Conservation (phyloP, 2,329 filamentous ascomycete species). For the Sodiomyces alkalinus region DNA sequence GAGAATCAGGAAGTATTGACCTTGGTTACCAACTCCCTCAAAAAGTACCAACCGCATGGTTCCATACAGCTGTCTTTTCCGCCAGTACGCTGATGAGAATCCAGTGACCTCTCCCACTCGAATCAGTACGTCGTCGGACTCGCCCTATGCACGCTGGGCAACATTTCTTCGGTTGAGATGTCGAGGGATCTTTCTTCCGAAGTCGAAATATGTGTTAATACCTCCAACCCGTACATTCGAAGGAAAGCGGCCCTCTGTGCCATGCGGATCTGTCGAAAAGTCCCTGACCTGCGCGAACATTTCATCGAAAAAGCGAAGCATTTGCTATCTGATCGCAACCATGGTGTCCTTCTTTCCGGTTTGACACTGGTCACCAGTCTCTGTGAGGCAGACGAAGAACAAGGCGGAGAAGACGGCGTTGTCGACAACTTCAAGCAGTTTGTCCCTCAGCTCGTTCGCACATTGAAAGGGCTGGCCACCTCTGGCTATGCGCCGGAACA, state of each 20-base stretch:
- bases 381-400: conserved; percentile 87
- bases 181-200: conserved; percentile 92
- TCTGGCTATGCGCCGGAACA: conserved; percentile 97
- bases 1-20: conserved; percentile 98
- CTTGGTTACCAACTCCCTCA: conserved; percentile 90
- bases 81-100: conserved; percentile 19
- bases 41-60: conserved; percentile 60
- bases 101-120: conserved; percentile 83
- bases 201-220: conserved; percentile 82
- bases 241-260: conserved; percentile 96
- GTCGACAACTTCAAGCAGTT: conserved; percentile 83
- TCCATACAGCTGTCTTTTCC: too few species aligned
- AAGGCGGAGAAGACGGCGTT: conserved; percentile 77
- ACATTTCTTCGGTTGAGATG: conserved; percentile 98
- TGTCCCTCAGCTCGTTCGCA: conserved; percentile 74
- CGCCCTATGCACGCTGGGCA: conserved; percentile 88
- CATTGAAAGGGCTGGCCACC: conserved; percentile 79
- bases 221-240: conserved; percentile 94
- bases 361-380: conserved; percentile 81
- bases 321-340: conserved; percentile 82
- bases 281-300: conserved; percentile 92
- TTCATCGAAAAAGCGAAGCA: conserved; percentile 89
- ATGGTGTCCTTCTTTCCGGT: conserved; percentile 86
- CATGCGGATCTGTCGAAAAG: conserved; percentile 97
- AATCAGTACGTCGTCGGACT: conserved; percentile 98